These are phyloP conservation scores for Diaporthe sp. DNA, from an alignment of 2,329 filamentous ascomycete genomes.

Conservation along the genomic window DNA sequence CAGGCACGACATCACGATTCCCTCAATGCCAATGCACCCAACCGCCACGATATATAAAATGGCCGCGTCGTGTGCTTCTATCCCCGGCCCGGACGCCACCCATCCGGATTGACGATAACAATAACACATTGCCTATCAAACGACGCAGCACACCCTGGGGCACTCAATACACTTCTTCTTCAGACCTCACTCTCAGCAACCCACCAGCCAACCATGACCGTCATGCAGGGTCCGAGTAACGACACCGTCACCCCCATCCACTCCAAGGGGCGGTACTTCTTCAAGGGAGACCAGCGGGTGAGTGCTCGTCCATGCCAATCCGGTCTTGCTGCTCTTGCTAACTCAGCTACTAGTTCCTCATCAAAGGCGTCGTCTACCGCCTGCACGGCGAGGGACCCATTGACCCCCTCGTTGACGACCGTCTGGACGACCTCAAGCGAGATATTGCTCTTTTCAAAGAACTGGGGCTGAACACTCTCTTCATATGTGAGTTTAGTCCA, in stretches of 20 bases:
- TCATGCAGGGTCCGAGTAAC: background rate
- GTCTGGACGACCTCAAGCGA: slow-evolving; percentile 44
- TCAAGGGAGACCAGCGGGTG: slow-evolving; percentile 36
- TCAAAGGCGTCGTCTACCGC: slow-evolving; percentile 42
- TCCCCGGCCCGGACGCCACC: background rate
- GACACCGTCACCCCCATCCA: slow-evolving; percentile 6
- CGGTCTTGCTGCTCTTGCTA: background rate
- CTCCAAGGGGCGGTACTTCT: slow-evolving; percentile 51
- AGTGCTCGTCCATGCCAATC: background rate
- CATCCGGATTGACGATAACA: background rate
- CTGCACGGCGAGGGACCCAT: slow-evolving; percentile 15
- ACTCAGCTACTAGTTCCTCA: slow-evolving; percentile 34
- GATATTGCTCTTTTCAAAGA: slow-evolving; percentile 47
- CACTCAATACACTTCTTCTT: background rate
- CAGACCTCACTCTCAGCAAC: background rate
- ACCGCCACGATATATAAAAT: slow-evolving; percentile 25
- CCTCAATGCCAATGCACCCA: background rate
- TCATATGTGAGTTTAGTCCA: slow-evolving; percentile 43
- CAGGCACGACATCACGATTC: slow-evolving; percentile 7
- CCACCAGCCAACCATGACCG: background rate
- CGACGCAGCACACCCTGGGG: background rate
- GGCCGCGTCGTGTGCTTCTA: background rate
- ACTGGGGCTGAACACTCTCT: slow-evolving; percentile 48
- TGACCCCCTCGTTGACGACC: slow-evolving; percentile 44
- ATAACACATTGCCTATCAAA: background rate